Base-by-base conservation (phyloP, 768 basidiomycete genomes). In the Mycena belliarum region DNA sequence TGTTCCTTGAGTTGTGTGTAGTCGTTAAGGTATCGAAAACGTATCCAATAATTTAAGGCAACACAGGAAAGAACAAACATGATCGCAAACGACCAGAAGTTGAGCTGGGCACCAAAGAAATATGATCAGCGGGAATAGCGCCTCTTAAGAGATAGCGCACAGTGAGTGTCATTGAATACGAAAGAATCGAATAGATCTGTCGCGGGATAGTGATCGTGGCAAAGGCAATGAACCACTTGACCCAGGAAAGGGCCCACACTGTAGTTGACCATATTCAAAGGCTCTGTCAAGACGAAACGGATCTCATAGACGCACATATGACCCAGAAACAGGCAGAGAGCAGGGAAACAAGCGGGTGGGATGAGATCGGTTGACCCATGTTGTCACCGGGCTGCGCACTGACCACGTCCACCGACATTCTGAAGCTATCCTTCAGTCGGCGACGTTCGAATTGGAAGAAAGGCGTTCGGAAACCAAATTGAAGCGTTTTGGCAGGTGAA, bases 121-220 rank as follows among this genome's bases (percentile, higher is more conserved):
- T 14, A 47, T n/a, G 24, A 48, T 45, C 7, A 52, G 57, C 52
- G 59, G 25, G 2, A 21, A 6, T 18, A 3, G 26, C 3, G 24
- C 29, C 29, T 32, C 29, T 14, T 26, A 45, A 35, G 55, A 50
- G 38, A 23, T 24, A 15, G 66, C 84, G 45, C 67, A 92, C 93
- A 53, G 91, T 93, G 63, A 95, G 77, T 1, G 93, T 95, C 83
- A 94, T 86, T 6, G 93, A 93, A 68, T 93, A 94, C 12, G 91
- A 93, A 24, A 94, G 79, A 14, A 90, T 74, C 18, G 83, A 79
- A 67, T 92, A 93, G 42, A 93, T 86, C 72, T 81, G 82, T 57
- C 85, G 80, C 1, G 95, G 95, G 15, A 95, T 66, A 10, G 89
- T 88, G 54, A 98, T 89, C 3, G 95, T 95, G 14, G 80, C 80